These are phyloP conservation scores for Thraustochytrium sp. DNA, from an alignment of 352 stramenopile species.

Conservation along the genomic window DNA sequence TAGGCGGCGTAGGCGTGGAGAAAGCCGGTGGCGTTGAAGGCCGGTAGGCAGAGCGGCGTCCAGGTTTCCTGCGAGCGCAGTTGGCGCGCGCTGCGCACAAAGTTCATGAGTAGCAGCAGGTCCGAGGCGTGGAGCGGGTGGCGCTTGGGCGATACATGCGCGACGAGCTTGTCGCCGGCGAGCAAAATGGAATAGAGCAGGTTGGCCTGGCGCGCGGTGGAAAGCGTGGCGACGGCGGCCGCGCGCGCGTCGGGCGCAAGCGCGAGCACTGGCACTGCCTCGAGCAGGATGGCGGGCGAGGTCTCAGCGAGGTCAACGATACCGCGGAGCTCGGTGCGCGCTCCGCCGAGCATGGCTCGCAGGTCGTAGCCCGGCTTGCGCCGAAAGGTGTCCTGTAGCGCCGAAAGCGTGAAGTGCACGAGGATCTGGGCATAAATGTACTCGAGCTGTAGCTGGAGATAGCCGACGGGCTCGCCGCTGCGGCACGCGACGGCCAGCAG, in stretches of 20 bases:
- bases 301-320: slow-evolving; percentile 48
- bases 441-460: slow-evolving; percentile 51
- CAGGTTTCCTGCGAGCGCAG: slow-evolving; percentile 50
- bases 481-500: slow-evolving; percentile 5
- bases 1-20: slow-evolving; percentile 53
- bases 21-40: slow-evolving; percentile 50
- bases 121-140: slow-evolving; percentile 48
- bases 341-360: slow-evolving; percentile 47
- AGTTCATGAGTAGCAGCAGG: slow-evolving; percentile 50
- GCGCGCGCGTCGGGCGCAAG: slow-evolving; percentile 44
- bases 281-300: slow-evolving; percentile 43
- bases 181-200: slow-evolving; percentile 49
- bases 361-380: slow-evolving; percentile 49
- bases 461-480: slow-evolving; percentile 42
- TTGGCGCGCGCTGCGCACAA: slow-evolving; percentile 48
- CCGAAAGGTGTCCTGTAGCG: slow-evolving; percentile 35
- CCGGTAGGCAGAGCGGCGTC: slow-evolving; percentile 51
- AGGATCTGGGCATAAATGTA: slow-evolving; percentile 53
- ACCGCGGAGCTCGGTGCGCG: slow-evolving; percentile 45
- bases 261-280: slow-evolving; percentile 44
- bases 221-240: slow-evolving; percentile 20
- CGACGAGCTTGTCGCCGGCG: slow-evolving; percentile 49
- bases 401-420: slow-evolving; percentile 48
- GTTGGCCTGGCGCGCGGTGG: slow-evolving; percentile 20
- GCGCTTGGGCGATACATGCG: slow-evolving; percentile 44